Percentiles rank a stretch among this genome's conserved stretches.
phyloP scores from a whole-genome alignment of 2,329 filamentous ascomycete genomes.

The Microthyrium microscopicum region DNA sequence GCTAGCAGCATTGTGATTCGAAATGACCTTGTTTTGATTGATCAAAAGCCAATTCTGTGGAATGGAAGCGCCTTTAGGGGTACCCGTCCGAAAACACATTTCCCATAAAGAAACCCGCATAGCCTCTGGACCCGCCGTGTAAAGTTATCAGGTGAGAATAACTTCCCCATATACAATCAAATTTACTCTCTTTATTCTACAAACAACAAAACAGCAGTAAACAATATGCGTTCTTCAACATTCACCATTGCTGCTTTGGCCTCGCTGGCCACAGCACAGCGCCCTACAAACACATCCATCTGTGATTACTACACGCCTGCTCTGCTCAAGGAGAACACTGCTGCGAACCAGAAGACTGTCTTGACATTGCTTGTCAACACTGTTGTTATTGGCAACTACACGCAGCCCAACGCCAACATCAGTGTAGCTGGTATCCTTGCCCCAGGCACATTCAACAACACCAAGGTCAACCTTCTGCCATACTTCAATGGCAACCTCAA shows the following conservation, averaged over 20 bases:
- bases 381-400: constrained; percentile 47
- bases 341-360: constrained; percentile 39
- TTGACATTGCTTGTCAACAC: constrained; percentile 44
- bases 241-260: neutral
- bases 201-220: no score
- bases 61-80: no score
- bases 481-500: constrained; percentile 41
- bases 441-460: constrained; percentile 31
- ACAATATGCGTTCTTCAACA: no score
- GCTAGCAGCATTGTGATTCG: no score
- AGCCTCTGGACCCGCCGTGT: no score
- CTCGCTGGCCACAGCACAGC: constrained; percentile 22
- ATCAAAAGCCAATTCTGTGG: no score
- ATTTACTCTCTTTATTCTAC: no score
- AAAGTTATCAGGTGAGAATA: no score
- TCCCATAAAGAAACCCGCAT: no score
- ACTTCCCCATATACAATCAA: no score
- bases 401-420: constrained; percentile 34
- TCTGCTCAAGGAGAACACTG: constrained; percentile 42
- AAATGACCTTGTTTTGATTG: no score
- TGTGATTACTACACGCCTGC: constrained; percentile 49
- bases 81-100: no score
- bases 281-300: constrained; percentile 33
- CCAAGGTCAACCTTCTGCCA: constrained; percentile 37
- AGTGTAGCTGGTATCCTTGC: constrained; percentile 41